Evolutionary conservation across 139 green algal genomes (phyloP).

Genomic region (Desmodesmus armatus): DNA sequence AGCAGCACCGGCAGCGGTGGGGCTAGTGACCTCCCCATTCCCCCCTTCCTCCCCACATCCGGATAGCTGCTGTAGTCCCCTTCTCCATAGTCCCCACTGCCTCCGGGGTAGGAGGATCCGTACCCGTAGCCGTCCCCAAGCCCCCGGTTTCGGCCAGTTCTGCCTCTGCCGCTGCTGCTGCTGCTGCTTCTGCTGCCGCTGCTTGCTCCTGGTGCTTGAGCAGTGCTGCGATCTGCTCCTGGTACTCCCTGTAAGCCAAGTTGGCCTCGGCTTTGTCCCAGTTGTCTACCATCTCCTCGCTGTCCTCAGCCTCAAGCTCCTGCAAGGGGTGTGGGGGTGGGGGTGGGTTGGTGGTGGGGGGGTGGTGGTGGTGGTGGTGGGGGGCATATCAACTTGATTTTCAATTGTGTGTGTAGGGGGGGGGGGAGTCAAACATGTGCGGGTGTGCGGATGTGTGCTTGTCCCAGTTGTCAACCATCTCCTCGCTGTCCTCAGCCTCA

Average conservation of each 20-base stretch:
- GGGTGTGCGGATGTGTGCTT: no score
- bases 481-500: constrained; percentile 70
- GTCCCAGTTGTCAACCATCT: constrained; percentile 81
- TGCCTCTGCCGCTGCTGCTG: constrained; percentile 18
- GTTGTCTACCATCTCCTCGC: constrained; percentile 69
- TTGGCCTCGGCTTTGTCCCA: constrained; percentile 77
- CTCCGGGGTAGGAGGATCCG: neutral
- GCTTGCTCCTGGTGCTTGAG: constrained; percentile 11
- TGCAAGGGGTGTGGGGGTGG: no score
- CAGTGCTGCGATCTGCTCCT: constrained; percentile 42
- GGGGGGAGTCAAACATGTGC: no score
- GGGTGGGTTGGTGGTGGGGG: no score
- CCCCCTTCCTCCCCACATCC: neutral
- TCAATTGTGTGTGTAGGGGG: no score
- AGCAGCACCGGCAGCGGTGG: no score
- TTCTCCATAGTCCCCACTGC: neutral
- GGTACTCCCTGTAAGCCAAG: constrained; percentile 64
- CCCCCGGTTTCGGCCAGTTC: constrained; percentile 14
- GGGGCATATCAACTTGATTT: no score
- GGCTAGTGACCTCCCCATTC: constrained; percentile 18
- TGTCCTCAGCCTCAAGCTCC: constrained; percentile 64
- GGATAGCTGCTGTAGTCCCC: constrained; percentile 13
- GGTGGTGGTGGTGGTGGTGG: no score
- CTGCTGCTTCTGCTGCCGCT: constrained; percentile 25
- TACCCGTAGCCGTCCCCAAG: neutral